These are phyloP conservation scores for Cercospora canescens DNA, from an alignment of 2,329 filamentous ascomycete species.

Conservation along the genomic window DNA sequence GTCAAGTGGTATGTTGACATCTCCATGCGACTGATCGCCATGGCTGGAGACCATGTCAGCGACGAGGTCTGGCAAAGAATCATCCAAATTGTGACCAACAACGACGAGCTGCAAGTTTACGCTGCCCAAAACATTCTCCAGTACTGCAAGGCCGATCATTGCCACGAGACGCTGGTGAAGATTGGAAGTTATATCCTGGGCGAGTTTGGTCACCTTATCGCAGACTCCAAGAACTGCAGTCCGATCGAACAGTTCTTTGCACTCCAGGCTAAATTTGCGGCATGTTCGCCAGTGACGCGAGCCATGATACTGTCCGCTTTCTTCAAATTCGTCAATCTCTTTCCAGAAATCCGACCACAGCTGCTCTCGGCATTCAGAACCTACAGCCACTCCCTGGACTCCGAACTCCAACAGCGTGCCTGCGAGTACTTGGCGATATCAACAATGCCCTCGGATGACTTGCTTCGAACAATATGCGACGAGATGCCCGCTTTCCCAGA, in stretches of 20 bases:
- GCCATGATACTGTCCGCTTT: slow-evolving; percentile 95
- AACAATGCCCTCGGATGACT: slow-evolving; percentile 82
- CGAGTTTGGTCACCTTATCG: slow-evolving; percentile 95
- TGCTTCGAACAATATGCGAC: slow-evolving; percentile 90
- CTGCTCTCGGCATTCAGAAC: slow-evolving; percentile 85
- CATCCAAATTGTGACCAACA: slow-evolving; percentile 98
- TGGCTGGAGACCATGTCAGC: slow-evolving; percentile 97
- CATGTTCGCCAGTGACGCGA: slow-evolving; percentile 83
- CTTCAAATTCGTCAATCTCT: slow-evolving; percentile 96
- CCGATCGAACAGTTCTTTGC: slow-evolving; percentile 97
- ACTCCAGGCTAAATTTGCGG: slow-evolving; percentile 83
- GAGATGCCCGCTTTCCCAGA: slow-evolving; percentile 99
- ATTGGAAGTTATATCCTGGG: slow-evolving; percentile 95
- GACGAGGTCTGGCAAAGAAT: slow-evolving; percentile 99
- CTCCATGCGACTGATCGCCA: slow-evolving; percentile 86
- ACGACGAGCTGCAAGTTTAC: slow-evolving; percentile 96
- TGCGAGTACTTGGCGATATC: slow-evolving; percentile 92
- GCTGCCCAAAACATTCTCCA: slow-evolving; percentile 90
- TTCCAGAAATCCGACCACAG: slow-evolving; percentile 97
- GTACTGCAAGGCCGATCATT: slow-evolving; percentile 89
- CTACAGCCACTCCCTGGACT: slow-evolving; percentile 92
- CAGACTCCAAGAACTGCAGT: slow-evolving; percentile 86
- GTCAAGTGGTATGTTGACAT: slow-evolving; percentile 99
- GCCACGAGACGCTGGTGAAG: slow-evolving; percentile 95
- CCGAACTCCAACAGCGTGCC: slow-evolving; percentile 91